Conservation (phyloP, 192 early-diverging fungal genomes). For the Podila clonocystis region DNA sequence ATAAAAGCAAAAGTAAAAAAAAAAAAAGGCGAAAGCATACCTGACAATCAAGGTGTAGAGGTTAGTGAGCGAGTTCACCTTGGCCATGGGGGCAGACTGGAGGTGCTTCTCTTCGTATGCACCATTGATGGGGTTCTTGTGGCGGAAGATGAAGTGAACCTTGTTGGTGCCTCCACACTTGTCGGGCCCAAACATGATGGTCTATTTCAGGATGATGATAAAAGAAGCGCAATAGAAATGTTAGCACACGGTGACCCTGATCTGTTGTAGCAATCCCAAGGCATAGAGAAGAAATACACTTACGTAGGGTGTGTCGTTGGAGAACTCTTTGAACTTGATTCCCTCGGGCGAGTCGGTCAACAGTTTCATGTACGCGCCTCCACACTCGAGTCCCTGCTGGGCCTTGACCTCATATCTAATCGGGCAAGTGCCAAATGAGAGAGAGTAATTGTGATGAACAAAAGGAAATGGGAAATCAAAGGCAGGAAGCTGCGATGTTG, state of each 20-base stretch:
- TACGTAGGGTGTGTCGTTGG: conserved; percentile 88
- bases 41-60: conserved; percentile 87
- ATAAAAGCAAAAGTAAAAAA: background rate
- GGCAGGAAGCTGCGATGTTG: background rate
- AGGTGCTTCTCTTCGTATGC: conserved; percentile 90
- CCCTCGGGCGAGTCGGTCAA: conserved; percentile 68
- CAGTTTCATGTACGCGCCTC: conserved; percentile 94
- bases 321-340: conserved; percentile 76
- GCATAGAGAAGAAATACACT: background rate
- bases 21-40: conserved; percentile 21
- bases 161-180: conserved; percentile 90
- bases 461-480: background rate
- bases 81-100: conserved; percentile 72
- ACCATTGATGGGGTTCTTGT: conserved; percentile 86
- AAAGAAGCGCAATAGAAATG: background rate
- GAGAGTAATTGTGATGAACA: background rate
- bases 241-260: background rate
- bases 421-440: background rate
- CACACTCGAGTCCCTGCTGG: conserved; percentile 87
- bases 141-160: conserved; percentile 93
- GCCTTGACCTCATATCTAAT: conserved; percentile 87
- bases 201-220: conserved; percentile 9
- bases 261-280: background rate
- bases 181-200: conserved; percentile 94
- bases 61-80: conserved; percentile 69